Conservation (phyloP, 202 grass and related monocot genomes). For the Setaria viridis region DNA sequence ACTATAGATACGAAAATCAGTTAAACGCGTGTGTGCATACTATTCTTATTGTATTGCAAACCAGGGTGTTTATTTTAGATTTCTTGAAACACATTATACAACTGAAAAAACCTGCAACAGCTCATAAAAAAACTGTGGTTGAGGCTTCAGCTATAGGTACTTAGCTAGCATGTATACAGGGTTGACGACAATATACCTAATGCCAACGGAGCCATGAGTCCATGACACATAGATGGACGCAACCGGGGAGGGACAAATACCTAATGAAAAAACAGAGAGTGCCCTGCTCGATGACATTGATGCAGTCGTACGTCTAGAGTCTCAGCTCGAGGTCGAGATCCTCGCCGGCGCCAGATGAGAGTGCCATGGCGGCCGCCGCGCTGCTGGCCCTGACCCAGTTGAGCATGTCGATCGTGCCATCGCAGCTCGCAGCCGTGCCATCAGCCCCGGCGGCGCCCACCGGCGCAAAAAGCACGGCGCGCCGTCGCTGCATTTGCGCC, state of each 20-base stretch:
- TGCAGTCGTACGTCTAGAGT: not conserved
- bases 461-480: not conserved
- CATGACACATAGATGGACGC: too few relatives aligned
- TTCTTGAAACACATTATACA: not conserved
- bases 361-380: not conserved
- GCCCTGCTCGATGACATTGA: not conserved
- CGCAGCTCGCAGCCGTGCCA: not conserved
- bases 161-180: too few relatives aligned
- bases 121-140: too few relatives aligned
- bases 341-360: not conserved
- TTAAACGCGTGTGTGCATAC: not conserved
- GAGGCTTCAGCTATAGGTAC: too few relatives aligned
- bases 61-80: not conserved
- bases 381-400: not conserved
- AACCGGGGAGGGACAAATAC: too few relatives aligned
- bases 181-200: too few relatives aligned
- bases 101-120: not conserved
- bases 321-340: not conserved
- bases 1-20: not conserved
- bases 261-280: too few relatives aligned
- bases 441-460: not conserved
- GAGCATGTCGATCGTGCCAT: constrained; percentile 5
- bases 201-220: too few relatives aligned
- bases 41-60: not conserved
- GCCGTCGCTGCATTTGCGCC: constrained; percentile 9